These are phyloP conservation scores for Epichloe hybrida DNA, from an alignment of 2,329 filamentous ascomycete species.

Conservation along the genomic window DNA sequence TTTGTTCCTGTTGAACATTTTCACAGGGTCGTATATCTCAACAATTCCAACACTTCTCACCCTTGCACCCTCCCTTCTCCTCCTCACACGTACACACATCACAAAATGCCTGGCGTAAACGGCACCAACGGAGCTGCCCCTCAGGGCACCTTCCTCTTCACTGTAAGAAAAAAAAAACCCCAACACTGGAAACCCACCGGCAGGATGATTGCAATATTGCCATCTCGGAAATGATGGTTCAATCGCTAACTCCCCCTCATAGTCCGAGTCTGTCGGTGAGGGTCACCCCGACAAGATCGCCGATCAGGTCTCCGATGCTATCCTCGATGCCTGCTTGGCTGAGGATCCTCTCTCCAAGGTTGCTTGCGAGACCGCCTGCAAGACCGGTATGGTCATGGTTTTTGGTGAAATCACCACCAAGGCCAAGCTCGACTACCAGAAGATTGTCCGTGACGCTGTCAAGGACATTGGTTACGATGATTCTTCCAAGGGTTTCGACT, in stretches of 20 bases:
- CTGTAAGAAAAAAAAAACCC: slow-evolving; percentile 33
- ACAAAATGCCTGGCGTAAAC: slow-evolving; percentile 40
- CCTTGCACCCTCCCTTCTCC: background rate
- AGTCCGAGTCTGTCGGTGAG: slow-evolving; percentile 81
- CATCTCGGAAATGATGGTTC: background rate
- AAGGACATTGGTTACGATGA: slow-evolving; percentile 98
- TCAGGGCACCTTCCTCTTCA: slow-evolving; percentile 70
- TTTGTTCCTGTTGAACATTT: background rate
- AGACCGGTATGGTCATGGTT: slow-evolving; percentile 99
- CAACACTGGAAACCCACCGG: too few species aligned
- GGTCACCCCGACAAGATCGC: slow-evolving; percentile 94
- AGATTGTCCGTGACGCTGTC: slow-evolving; percentile 85
- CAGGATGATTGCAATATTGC: background rate
- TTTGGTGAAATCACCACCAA: slow-evolving; percentile 98
- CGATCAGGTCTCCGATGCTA: slow-evolving; percentile 95
- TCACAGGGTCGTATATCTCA: background rate
- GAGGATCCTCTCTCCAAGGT: slow-evolving; percentile 96
- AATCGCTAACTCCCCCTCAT: slow-evolving; percentile 1
- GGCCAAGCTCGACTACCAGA: slow-evolving; percentile 93
- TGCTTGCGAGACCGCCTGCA: slow-evolving; percentile 97
- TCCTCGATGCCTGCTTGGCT: slow-evolving; percentile 92
- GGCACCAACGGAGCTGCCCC: slow-evolving; percentile 29
- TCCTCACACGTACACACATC: slow-evolving; percentile 9
- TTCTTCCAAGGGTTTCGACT: slow-evolving; percentile 96
- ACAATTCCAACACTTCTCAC: background rate